A percentile compares a stretch with the other conserved stretches of the same genome.
Conservation (phyloP, 2,329 filamentous ascomycete genomes). For the Trichoderma sp. region DNA sequence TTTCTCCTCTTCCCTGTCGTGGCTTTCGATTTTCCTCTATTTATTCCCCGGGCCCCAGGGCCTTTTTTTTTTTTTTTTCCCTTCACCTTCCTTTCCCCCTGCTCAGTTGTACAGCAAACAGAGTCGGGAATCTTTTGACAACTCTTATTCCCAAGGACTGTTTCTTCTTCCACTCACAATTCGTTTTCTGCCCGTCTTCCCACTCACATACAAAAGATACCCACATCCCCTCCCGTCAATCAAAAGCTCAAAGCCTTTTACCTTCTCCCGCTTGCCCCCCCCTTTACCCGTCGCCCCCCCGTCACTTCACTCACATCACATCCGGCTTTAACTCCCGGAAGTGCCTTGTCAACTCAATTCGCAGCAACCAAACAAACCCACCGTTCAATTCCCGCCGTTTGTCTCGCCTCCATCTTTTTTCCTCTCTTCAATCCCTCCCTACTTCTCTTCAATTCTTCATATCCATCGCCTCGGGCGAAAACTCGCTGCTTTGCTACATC, state of each 20-base stretch:
- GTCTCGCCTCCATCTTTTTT: neutral
- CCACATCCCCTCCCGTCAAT: neutral
- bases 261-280: neutral
- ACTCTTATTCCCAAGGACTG: neutral
- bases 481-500: neutral
- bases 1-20: neutral
- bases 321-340: neutral
- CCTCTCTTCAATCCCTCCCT: neutral
- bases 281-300: neutral
- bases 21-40: neutral
- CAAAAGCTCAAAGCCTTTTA: neutral
- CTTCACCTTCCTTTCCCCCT: too few species aligned
- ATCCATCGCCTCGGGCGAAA: neutral
- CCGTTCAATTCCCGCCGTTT: neutral
- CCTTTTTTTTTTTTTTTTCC: too few species aligned
- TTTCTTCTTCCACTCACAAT: neutral
- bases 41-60: constrained; percentile 16
- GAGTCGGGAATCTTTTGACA: neutral
- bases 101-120: neutral
- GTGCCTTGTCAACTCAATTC: neutral
- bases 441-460: neutral
- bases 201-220: neutral
- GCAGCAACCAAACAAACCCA: neutral
- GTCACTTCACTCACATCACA: neutral
- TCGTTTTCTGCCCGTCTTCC: neutral